phyloP scores from a whole-genome alignment of 2,329 filamentous ascomycete genomes.

The Diplocarpon rosae region DNA sequence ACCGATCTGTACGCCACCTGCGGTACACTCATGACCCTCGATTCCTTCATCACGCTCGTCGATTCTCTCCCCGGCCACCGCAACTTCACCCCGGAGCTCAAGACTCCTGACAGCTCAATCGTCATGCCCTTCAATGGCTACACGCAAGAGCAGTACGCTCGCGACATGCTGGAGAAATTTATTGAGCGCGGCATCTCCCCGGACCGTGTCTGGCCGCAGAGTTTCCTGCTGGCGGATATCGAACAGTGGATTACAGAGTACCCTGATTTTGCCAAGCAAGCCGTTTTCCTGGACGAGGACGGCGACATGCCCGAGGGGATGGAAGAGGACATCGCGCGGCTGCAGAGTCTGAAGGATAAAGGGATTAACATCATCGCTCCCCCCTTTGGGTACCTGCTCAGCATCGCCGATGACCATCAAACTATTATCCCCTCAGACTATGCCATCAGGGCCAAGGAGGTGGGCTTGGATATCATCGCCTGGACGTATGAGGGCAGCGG shows the following conservation, averaged over 20 bases:
- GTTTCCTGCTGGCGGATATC: conserved; percentile 12
- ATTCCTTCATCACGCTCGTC: conserved; percentile 15
- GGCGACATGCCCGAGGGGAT: conserved; percentile 7
- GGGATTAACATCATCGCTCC: conserved; percentile 16
- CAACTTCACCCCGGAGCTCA: conserved; percentile 18
- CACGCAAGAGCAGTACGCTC: conserved; percentile 16
- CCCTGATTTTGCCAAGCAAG: conserved; percentile 14
- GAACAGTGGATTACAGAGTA: conserved; percentile 17
- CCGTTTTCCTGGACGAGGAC: conserved; percentile 15
- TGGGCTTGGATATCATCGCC: conserved; percentile 13
- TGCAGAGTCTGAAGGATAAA: conserved; percentile 5
- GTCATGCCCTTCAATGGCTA: conserved; percentile 18
- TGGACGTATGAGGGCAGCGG: conserved; percentile 17
- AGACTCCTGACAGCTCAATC: conserved; percentile 10
- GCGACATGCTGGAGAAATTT: conserved; percentile 15
- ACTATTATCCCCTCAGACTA: conserved; percentile 14
- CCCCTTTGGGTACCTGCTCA: conserved; percentile 12
- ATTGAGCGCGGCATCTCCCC: conserved; percentile 11
- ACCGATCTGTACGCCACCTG: conserved; percentile 17
- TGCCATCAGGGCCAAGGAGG: conserved; percentile 8
- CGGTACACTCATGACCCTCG: conserved; percentile 13
- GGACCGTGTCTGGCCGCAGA: conserved; percentile 12
- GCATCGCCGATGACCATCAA: conserved; percentile 8
- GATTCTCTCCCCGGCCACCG: conserved; percentile 11
- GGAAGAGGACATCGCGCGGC: conserved; percentile 4